Percentiles rank a stretch among this genome's conserved stretches.
These are phyloP conservation scores for Purpureocillium takamizusanense DNA, from an alignment of 2,329 filamentous ascomycete genomes.

Conservation along the genomic window DNA sequence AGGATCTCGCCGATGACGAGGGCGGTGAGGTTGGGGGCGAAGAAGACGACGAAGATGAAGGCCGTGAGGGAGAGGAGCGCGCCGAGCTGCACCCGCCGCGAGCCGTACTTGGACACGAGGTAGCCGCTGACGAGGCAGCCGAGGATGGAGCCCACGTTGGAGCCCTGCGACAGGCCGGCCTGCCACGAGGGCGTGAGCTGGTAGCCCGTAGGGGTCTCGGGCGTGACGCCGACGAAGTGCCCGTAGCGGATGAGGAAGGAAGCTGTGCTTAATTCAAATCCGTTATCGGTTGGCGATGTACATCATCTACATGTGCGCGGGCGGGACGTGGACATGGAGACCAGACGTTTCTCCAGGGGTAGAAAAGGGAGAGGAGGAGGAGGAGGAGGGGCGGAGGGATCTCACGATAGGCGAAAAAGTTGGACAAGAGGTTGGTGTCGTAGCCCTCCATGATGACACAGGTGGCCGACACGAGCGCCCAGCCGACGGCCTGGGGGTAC, in stretches of 20 bases:
- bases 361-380: no score
- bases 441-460: conserved; percentile 36
- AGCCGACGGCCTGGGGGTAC: conserved; percentile 26
- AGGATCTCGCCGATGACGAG: conserved; percentile 34
- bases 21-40: conserved; percentile 26
- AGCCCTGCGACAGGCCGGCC: conserved; percentile 33
- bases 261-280: no score
- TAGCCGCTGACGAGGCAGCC: conserved; percentile 38
- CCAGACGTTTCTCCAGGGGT: no score
- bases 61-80: conserved; percentile 26
- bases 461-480: conserved; percentile 24
- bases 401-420: conserved; percentile 25
- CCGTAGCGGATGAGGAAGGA: conserved; percentile 18
- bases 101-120: conserved; percentile 27
- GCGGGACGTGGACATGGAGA: no score
- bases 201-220: conserved; percentile 9
- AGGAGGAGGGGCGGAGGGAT: conserved; percentile 1
- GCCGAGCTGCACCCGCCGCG: conserved; percentile 32
- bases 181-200: conserved; percentile 41
- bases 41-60: conserved; percentile 39
- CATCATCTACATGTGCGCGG: no score
- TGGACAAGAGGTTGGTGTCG: conserved; percentile 24
- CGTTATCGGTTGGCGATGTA: no score
- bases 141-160: conserved; percentile 35
- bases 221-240: conserved; percentile 13